Conservation (phyloP, 257 asterid genomes). For the Ilex asprella region DNA sequence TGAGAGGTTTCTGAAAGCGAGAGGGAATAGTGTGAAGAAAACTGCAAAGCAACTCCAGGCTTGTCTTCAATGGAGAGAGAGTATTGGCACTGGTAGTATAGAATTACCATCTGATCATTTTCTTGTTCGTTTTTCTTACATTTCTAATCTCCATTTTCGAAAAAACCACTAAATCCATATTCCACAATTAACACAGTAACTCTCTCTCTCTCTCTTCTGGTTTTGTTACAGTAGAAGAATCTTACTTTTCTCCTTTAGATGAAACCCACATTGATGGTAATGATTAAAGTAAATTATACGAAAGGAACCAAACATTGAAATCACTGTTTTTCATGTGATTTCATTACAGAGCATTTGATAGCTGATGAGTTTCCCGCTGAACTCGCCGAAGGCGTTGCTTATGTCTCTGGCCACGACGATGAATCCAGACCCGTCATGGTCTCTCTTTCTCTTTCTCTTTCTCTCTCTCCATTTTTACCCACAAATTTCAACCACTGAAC, state of each 20-base stretch:
- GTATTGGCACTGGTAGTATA: constrained; percentile 57
- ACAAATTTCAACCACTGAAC: not conserved
- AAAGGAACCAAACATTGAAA: not conserved
- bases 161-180: no score
- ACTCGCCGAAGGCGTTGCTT: constrained; percentile 85
- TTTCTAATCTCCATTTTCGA: no score
- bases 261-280: not conserved
- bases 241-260: not conserved
- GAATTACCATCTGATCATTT: no score
- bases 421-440: constrained; percentile 87
- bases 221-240: not conserved
- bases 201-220: not conserved
- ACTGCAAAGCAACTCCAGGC: constrained; percentile 67
- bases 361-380: constrained; percentile 97
- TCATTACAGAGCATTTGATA: constrained; percentile 51
- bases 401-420: constrained; percentile 90
- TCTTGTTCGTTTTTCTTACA: not conserved
- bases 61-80: constrained; percentile 87
- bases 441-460: not conserved
- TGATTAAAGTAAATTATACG: not conserved
- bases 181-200: no score
- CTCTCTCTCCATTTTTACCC: not conserved
- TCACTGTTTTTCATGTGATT: not conserved
- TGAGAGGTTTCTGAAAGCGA: constrained; percentile 70
- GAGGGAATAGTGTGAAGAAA: constrained; percentile 79